Base-by-base conservation (phyloP, 768 basidiomycete species). In the Amanita rubescens region DNA sequence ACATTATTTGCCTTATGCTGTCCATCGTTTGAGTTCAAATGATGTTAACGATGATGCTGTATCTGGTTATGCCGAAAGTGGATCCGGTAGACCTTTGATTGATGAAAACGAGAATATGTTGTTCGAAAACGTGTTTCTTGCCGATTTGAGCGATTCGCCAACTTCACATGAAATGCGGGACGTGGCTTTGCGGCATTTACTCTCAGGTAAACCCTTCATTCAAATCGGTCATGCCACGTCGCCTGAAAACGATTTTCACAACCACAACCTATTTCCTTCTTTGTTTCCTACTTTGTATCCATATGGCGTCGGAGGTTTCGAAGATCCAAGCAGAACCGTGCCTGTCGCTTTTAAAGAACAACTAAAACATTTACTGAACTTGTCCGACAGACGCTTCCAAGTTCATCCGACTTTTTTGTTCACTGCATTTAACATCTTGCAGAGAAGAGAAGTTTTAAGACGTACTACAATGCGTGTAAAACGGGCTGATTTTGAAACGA, bases 371-470 rank as follows among this genome's bases (percentile, higher is more conserved):
- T 47, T 70, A 4, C 62, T 74, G 7, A 51, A 35, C 15, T 27
- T 74, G 1, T 5, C 43, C 1, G 71, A 75, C 54, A 42, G 54
- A 0, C 57, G 61, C 0, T 78, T 76, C 54, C 67, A 65, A 52
- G 59, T 67, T 19, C 70, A 76, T 57, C 58, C 65, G 44, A 72
- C 70, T 1, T 78, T 76, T 56, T n/a, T 70, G 0, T 76, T 76
- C 55, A 63, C 65, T 5, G 69, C 58, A 1, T 72, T 75, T 42
- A 76, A 73, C 57, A 68, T 77, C 5, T 17, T 75, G 0, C 75
- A 76, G 56, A 43, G 67, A 3, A 56, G 69, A 0, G 35, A 46
- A 10, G 48, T 67, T 4, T 49, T 74, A 0, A 46, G 73, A 1
- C 65, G 70, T 34, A 66, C 71, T 0, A 60, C 60, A 47, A 46